A percentile compares a stretch with the other conserved stretches of the same genome.
Conservation (phyloP, 495 filamentous ascomycete genomes). For the Neurospora discreta region DNA sequence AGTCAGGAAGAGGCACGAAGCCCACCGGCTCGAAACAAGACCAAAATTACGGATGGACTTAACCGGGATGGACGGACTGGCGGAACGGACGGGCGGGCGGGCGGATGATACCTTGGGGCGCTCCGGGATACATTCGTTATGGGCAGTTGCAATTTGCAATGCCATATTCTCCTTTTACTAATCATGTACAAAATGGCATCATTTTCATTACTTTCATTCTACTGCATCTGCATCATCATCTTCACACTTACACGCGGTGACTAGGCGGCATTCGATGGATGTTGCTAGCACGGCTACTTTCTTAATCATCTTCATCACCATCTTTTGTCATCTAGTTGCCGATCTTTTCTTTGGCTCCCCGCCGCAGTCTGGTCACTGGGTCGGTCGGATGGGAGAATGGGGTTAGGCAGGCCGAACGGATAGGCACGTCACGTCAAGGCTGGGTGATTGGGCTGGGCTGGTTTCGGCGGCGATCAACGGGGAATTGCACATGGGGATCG, state of each 20-base stretch:
- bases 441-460: background rate
- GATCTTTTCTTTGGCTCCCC: background rate
- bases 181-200: background rate
- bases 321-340: background rate
- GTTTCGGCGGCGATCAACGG: background rate
- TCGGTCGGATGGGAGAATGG: background rate
- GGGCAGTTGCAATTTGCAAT: background rate
- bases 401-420: background rate
- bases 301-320: background rate
- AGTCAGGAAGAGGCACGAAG: background rate
- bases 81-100: background rate
- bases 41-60: background rate
- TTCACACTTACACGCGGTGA: background rate
- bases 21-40: background rate
- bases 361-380: background rate
- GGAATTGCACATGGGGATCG: background rate
- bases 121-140: background rate
- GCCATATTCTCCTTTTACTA: background rate
- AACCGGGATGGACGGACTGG: background rate
- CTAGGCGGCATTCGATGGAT: background rate
- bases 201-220: background rate
- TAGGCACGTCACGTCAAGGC: background rate
- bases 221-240: background rate
- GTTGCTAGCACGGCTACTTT: background rate
- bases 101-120: background rate